phyloP scores from a whole-genome alignment of 306 rosid genomes.

The Biancaea sappan region DNA sequence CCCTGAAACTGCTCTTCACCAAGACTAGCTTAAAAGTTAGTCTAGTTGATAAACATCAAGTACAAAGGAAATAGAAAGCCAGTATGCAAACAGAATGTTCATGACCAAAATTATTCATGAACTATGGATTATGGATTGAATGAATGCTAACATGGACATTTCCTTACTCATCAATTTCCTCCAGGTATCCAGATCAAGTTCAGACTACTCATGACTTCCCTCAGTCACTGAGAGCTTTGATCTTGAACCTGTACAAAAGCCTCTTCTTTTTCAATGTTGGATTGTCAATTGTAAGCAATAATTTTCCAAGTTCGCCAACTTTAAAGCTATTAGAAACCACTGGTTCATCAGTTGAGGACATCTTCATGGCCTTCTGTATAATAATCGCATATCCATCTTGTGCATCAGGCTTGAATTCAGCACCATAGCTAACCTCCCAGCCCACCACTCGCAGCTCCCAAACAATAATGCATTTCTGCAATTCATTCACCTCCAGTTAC shows the following conservation, averaged over 20 bases:
- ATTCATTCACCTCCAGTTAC: conserved; percentile 18
- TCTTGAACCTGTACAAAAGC: conserved; percentile 94
- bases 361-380: conserved; percentile 77
- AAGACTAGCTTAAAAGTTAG: conserved; percentile 27
- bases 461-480: conserved; percentile 81
- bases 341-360: conserved; percentile 75
- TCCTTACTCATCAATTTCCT: conserved; percentile 38
- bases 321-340: conserved; percentile 67
- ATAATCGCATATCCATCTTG: conserved; percentile 63
- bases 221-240: conserved; percentile 63
- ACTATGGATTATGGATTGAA: conserved; percentile 37
- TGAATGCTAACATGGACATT: conserved; percentile 32
- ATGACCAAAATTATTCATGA: conserved; percentile 37
- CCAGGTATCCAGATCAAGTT: conserved; percentile 13
- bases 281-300: conserved; percentile 80
- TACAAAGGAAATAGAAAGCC: conserved; percentile 36
- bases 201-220: background rate
- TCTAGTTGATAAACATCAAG: conserved; percentile 16
- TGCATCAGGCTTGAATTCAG: conserved; percentile 83
- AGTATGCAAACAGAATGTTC: conserved; percentile 46
- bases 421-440: conserved; percentile 87
- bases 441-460: conserved; percentile 99
- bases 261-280: conserved; percentile 80
- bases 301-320: conserved; percentile 81
- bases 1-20: conserved; percentile 25